phyloP scores from a whole-genome alignment of 164 flowering plant species.

The Aristolochia fimbriata region DNA sequence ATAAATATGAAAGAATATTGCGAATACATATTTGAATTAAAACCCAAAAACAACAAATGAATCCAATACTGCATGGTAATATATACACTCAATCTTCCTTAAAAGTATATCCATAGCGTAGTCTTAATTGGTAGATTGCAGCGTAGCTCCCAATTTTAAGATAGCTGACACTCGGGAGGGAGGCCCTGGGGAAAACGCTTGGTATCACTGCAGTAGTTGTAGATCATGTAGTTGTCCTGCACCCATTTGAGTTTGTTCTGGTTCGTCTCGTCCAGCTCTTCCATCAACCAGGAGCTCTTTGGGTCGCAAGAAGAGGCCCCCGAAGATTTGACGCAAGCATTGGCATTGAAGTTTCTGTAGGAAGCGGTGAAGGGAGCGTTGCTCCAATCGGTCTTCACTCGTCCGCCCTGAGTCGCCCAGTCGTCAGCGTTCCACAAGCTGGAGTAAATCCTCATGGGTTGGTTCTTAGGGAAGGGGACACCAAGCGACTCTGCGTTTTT shows the following conservation, averaged over 20 bases:
- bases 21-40: too few species aligned
- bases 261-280: constrained; percentile 18
- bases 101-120: too few species aligned
- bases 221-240: constrained; percentile 25
- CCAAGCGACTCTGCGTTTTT: not conserved
- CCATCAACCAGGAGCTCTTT: constrained; percentile 6
- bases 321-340: constrained; percentile 5
- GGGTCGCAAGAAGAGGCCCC: constrained; percentile 14
- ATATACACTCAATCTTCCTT: too few species aligned
- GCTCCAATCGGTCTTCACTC: constrained; percentile 3
- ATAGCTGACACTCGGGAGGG: constrained; percentile 16
- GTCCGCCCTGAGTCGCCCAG: constrained; percentile 8
- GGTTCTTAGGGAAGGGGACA: constrained; percentile 5
- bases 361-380: constrained; percentile 5
- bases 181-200: constrained; percentile 30
- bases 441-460: constrained; percentile 2
- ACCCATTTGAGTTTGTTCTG: constrained; percentile 23
- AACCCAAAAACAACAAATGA: too few species aligned
- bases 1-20: too few species aligned
- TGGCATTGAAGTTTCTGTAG: not conserved
- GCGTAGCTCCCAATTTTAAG: too few species aligned
- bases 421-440: constrained; percentile 9
- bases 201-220: constrained; percentile 28
- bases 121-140: too few species aligned
- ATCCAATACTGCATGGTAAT: too few species aligned